Percentiles rank a stretch among this genome's conserved stretches.
Evolutionary conservation across 805 yeast genomes (phyloP).

Genomic region (Candida golubevii): DNA sequence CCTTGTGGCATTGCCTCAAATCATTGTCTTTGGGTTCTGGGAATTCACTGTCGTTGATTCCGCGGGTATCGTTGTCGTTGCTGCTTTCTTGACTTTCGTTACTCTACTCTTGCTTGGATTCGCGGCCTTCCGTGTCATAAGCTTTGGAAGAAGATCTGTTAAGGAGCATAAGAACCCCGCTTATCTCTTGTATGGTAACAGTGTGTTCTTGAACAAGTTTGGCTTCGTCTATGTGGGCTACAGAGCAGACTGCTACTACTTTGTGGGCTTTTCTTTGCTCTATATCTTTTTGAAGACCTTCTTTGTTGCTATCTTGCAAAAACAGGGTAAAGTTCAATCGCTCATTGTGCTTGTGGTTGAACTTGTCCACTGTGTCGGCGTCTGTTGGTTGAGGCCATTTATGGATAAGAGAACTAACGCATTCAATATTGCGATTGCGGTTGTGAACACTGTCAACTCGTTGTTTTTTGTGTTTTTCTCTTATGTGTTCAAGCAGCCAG

Average conservation of each 20-base stretch:
- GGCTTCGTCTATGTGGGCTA: conserved; percentile 92
- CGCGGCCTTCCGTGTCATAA: conserved; percentile 70
- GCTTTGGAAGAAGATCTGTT: conserved; percentile 69
- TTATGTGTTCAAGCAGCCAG: conserved; percentile 75
- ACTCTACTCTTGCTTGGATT: conserved; percentile 56
- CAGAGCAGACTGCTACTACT: conserved; percentile 83
- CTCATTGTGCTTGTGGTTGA: conserved; percentile 73
- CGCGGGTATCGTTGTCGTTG: conserved; percentile 76
- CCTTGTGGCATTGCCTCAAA: conserved; percentile 82
- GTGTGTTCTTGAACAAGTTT: conserved; percentile 72
- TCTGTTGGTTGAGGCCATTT: conserved; percentile 78
- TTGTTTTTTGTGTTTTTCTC: conserved; percentile 87
- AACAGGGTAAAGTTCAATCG: conserved; percentile 77
- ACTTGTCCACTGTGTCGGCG: conserved; percentile 56
- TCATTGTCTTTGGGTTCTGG: conserved; percentile 80
- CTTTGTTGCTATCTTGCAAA: conserved; percentile 83
- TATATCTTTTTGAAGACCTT: conserved; percentile 73
- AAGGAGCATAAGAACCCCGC: conserved; percentile 86
- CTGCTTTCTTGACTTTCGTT: conserved; percentile 62
- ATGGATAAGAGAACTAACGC: conserved; percentile 93
- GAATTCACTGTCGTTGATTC: conserved; percentile 82
- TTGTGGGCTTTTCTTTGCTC: conserved; percentile 59
- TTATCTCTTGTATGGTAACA: conserved; percentile 81
- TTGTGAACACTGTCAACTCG: conserved; percentile 76
- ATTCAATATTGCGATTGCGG: conserved; percentile 83